Base-by-base conservation (phyloP, 2,329 filamentous ascomycete genomes). In the Fusarium sp. region DNA sequence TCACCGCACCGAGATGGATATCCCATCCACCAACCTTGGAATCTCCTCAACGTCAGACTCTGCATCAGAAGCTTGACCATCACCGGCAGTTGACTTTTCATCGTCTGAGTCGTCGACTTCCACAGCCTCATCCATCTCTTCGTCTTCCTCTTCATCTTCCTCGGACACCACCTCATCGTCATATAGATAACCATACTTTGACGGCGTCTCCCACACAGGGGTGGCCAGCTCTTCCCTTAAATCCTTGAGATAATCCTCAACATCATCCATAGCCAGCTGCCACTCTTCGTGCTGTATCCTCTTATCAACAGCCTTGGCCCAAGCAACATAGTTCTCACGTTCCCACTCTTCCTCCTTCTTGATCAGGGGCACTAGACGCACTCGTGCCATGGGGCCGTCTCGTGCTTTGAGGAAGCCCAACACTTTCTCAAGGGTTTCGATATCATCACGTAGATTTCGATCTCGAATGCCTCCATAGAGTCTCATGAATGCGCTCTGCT, bases 291-390 rank as follows among this genome's bases (percentile, higher is more conserved):
- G 13, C 13, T 60, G 48, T 14, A 75, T 22, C 39, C 71, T 62
- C 18, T 59, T 67, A 41, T 65, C 57, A 6, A 75, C 56, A 13
- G 67, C 75, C 41, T 61, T 58, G 35, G 69, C 73, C 70, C 72
- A 74, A 6, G 29, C 31, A 3, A 64, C 54, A 11, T 65, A 7
- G 1, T 31, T 14, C 4, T 37, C 13, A 1, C 45, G 22, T 24
- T 59, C n/a, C 66, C 69, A 58, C 7, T 57, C 16, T 11, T 43
- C 29, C 31, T 76, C 64, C 10, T 67, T 65, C 2, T 52, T n/a
- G 1, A 43, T 39, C 11, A 77, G 24, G 6, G 39, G 8, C 0
- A 14, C 14, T 0, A 77, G 33, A 1, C 58, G 11, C 1, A 54
- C 2, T 33, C 41, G 64, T 2, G 68, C 60, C 0, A 27, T n/a